These are phyloP conservation scores for Parachlorella kessleri DNA, from an alignment of 139 green algal species.

Conservation along the genomic window DNA sequence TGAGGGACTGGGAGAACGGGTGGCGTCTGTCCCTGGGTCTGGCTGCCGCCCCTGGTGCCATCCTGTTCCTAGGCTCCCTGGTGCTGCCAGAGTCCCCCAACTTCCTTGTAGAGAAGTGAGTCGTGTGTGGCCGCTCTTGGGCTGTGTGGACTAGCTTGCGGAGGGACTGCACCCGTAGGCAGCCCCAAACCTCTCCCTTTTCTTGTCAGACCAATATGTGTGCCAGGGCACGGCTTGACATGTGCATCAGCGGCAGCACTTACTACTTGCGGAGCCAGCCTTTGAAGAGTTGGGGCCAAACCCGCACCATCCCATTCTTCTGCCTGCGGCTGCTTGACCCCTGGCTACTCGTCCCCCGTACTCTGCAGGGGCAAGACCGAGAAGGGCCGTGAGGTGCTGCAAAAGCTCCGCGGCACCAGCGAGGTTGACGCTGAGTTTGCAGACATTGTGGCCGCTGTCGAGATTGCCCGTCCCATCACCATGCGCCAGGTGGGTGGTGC, in stretches of 20 bases:
- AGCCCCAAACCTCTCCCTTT: background rate
- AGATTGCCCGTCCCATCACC: background rate
- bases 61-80: conserved; percentile 10
- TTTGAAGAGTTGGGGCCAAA: background rate
- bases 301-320: background rate
- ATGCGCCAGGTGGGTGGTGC: background rate
- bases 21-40: conserved; percentile 13
- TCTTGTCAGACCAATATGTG: background rate
- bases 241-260: background rate
- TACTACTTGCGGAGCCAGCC: background rate
- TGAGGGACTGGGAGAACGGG: no score
- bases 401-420: background rate
- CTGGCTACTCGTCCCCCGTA: background rate
- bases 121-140: background rate
- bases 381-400: background rate
- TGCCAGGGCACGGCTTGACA: background rate
- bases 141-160: background rate
- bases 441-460: background rate
- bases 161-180: background rate
- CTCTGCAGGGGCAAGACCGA: background rate
- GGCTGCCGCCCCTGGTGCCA: background rate
- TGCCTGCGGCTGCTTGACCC: background rate
- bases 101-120: conserved; percentile 9
- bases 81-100: conserved; percentile 19
- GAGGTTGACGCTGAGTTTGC: conserved; percentile 1